Percentiles rank a stretch among this genome's conserved stretches.
phyloP scores from a whole-genome alignment of 1,139 yeast genomes.

The Taphrina populina region DNA sequence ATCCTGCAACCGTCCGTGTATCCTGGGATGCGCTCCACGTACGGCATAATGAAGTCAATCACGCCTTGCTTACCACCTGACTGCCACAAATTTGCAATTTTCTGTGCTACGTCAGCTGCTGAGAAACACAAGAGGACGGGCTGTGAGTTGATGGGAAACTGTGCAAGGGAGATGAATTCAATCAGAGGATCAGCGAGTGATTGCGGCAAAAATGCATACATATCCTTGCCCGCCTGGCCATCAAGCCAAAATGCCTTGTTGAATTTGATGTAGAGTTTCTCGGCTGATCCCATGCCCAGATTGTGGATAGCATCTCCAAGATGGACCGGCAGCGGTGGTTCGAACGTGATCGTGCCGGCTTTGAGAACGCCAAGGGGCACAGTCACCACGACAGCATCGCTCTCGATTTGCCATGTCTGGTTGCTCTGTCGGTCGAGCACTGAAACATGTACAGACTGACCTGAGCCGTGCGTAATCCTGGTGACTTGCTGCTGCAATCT shows the following conservation, averaged over 20 bases:
- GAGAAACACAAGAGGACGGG: slow-evolving; percentile 13
- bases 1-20: not conserved
- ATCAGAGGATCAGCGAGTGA: not conserved
- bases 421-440: not conserved
- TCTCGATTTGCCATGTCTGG: slow-evolving; percentile 38
- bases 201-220: slow-evolving; percentile 13
- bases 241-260: slow-evolving; percentile 8
- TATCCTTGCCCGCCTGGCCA: not conserved
- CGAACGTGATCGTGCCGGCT: slow-evolving; percentile 47
- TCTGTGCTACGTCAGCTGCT: slow-evolving; percentile 2
- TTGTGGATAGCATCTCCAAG: not conserved
- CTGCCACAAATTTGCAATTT: not conserved
- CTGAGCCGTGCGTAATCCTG: not conserved
- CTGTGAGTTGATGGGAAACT: slow-evolving; percentile 9
- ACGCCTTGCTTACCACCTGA: slow-evolving; percentile 6
- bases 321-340: slow-evolving; percentile 48
- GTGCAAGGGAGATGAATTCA: slow-evolving; percentile 13
- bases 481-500: not conserved
- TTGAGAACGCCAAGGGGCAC: slow-evolving; percentile 50
- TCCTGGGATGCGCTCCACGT: not conserved
- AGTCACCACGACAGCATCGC: slow-evolving; percentile 48
- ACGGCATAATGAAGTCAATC: slow-evolving; percentile 6
- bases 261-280: slow-evolving; percentile 17
- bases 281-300: slow-evolving; percentile 18
- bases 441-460: not conserved